These are phyloP conservation scores for Poa annua DNA, from an alignment of 176 grass and related monocot species.

Conservation along the genomic window DNA sequence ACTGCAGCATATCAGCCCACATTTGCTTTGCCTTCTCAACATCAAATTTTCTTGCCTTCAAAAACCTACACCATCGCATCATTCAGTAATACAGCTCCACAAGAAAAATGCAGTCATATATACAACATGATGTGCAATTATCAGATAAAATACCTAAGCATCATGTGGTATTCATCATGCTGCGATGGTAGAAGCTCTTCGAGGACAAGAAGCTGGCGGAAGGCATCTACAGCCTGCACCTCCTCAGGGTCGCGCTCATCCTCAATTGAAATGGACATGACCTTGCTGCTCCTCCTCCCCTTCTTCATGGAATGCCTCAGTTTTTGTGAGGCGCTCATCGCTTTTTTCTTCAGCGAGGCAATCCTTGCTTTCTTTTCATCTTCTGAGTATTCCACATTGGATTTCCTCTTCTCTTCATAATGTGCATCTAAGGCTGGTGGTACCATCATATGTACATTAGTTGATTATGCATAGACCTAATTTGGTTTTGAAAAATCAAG, in stretches of 20 bases:
- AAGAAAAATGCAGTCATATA: conserved; percentile 14
- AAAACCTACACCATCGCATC: conserved; percentile 55
- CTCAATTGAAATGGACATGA: conserved; percentile 87
- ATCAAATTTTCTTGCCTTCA: conserved; percentile 93
- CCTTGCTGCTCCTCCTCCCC: conserved; percentile 87
- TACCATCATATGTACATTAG: neutral
- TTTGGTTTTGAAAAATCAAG: neutral
- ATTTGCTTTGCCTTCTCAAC: conserved; percentile 95
- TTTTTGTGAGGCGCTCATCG: conserved; percentile 72
- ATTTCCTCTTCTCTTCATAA: conserved; percentile 77
- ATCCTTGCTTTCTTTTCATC: conserved; percentile 75
- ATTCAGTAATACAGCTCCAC: conserved; percentile 29
- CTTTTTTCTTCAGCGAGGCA: conserved; percentile 71
- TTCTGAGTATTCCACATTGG: conserved; percentile 79
- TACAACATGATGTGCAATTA: neutral
- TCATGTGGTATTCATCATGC: conserved; percentile 97
- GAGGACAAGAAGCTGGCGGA: conserved; percentile 91
- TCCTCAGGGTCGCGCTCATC: conserved; percentile 83
- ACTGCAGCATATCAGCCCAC: conserved; percentile 94
- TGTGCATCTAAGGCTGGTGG: conserved; percentile 48
- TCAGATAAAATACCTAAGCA: conserved; percentile 69
- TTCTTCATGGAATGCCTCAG: conserved; percentile 83
- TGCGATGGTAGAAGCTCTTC: conserved; percentile 84
- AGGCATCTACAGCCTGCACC: conserved; percentile 86
- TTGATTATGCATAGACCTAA: conserved; percentile 19